Evolutionary conservation across 2,329 filamentous ascomycete genomes (phyloP).

Genomic region (Macrophomina phaseolina): DNA sequence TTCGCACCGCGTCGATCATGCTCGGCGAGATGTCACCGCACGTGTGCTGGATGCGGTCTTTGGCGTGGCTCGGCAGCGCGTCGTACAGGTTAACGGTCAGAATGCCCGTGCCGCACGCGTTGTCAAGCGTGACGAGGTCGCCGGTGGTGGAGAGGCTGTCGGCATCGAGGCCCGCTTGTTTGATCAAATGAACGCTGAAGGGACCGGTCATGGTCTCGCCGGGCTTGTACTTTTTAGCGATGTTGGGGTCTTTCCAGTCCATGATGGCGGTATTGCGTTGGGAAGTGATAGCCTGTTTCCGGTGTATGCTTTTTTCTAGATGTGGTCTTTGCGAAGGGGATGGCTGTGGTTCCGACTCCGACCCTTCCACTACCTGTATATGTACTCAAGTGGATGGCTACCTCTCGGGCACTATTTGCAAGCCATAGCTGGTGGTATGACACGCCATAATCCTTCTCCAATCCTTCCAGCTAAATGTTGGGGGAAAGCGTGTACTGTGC

Average conservation of each 20-base stretch:
- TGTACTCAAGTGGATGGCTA: background rate
- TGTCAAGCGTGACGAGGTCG: slow-evolving; percentile 53
- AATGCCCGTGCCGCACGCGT: slow-evolving; percentile 60
- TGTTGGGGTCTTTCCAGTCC: slow-evolving; percentile 30
- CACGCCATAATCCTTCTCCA: no score
- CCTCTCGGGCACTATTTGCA: background rate
- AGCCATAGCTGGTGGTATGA: background rate
- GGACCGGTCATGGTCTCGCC: slow-evolving; percentile 40
- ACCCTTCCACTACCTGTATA: background rate
- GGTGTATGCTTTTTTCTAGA: no score
- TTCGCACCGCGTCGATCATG: slow-evolving; percentile 51
- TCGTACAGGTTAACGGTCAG: slow-evolving; percentile 54
- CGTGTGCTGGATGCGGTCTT: slow-evolving; percentile 54
- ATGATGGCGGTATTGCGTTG: background rate
- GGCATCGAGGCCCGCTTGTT: slow-evolving; percentile 37
- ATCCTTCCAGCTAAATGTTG: background rate
- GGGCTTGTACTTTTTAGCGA: slow-evolving; percentile 36
- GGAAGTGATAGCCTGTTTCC: background rate
- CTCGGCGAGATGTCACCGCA: slow-evolving; percentile 55
- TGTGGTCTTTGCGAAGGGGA: no score
- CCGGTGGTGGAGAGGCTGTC: slow-evolving; percentile 25
- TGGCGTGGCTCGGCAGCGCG: slow-evolving; percentile 45
- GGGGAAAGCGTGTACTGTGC: background rate
- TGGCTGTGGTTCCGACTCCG: no score
- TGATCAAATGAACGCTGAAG: slow-evolving; percentile 39